These are phyloP conservation scores for Metarhizium anisopliae DNA, from an alignment of 2,329 filamentous ascomycete species.

Conservation along the genomic window DNA sequence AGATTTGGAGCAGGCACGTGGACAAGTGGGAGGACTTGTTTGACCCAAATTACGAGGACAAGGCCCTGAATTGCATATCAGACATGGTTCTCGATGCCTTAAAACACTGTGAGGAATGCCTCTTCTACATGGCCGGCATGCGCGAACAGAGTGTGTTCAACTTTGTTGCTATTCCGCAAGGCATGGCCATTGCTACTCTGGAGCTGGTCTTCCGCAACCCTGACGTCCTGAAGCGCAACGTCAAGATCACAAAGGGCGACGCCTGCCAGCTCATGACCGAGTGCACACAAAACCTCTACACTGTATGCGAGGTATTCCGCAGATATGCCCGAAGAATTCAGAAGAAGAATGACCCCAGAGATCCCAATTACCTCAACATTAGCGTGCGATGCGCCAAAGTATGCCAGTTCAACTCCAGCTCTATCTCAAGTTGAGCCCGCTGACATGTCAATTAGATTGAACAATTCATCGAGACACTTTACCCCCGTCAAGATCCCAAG, in stretches of 20 bases:
- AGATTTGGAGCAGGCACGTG: slow-evolving; percentile 96
- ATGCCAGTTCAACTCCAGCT: slow-evolving; percentile 2
- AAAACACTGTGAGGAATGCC: slow-evolving; percentile 78
- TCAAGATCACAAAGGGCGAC: slow-evolving; percentile 95
- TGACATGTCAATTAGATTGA: slow-evolving; percentile 55
- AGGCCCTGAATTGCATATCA: slow-evolving; percentile 76
- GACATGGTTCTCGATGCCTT: slow-evolving; percentile 93
- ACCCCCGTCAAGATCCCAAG: slow-evolving; percentile 73
- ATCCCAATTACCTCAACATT: slow-evolving; percentile 88
- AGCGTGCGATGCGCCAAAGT: slow-evolving; percentile 85
- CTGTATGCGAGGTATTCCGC: slow-evolving; percentile 76
- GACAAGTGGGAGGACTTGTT: slow-evolving; percentile 85
- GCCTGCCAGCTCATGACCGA: slow-evolving; percentile 88
- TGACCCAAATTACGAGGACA: slow-evolving; percentile 65
- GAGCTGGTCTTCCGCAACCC: slow-evolving; percentile 91
- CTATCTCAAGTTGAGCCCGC: neutral
- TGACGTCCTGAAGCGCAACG: slow-evolving; percentile 70
- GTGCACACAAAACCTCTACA: slow-evolving; percentile 79
- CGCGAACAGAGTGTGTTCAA: slow-evolving; percentile 98
- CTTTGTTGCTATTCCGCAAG: slow-evolving; percentile 93
- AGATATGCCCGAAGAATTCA: slow-evolving; percentile 73
- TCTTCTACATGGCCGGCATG: slow-evolving; percentile 96
- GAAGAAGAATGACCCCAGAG: slow-evolving; percentile 86
- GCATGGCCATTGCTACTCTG: slow-evolving; percentile 94
- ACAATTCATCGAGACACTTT: slow-evolving; percentile 90